Percentiles rank a stretch among this genome's conserved stretches.
Conservation (phyloP, 768 basidiomycete genomes). For the Suillus ampliporus region DNA sequence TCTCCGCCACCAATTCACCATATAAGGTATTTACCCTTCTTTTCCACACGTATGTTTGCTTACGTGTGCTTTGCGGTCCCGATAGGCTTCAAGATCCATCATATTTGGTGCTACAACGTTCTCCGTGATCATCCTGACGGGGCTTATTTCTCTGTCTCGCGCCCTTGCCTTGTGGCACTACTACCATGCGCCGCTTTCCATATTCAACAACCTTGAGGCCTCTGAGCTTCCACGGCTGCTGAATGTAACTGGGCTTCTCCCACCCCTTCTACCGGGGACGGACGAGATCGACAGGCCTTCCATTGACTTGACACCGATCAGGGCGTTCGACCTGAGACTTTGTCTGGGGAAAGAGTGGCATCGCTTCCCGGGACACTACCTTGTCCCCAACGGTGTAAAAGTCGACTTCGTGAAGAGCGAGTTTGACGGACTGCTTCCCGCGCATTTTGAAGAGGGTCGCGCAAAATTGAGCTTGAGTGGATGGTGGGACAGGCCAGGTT, state of each 20-base stretch:
- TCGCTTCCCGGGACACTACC: constrained; percentile 89
- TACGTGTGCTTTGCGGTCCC: neutral
- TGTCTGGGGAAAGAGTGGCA: constrained; percentile 98
- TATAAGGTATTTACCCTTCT: constrained; percentile 65
- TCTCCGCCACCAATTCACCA: constrained; percentile 80
- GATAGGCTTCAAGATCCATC: constrained; percentile 75
- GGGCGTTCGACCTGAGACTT: constrained; percentile 71
- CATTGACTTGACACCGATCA: constrained; percentile 72
- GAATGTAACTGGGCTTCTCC: constrained; percentile 69
- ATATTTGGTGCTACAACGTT: constrained; percentile 82
- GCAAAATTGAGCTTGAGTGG: neutral
- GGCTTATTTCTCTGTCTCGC: constrained; percentile 77
- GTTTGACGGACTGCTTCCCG: constrained; percentile 88
- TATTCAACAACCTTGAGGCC: constrained; percentile 73
- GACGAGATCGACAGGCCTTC: constrained; percentile 52
- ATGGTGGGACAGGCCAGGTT: constrained; percentile 56
- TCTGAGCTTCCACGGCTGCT: constrained; percentile 84
- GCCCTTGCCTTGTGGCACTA: constrained; percentile 85
- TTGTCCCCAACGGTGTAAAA: constrained; percentile 81
- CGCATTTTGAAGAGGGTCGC: constrained; percentile 62
- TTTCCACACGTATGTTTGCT: neutral
- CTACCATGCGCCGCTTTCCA: constrained; percentile 86
- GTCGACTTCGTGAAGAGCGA: constrained; percentile 93
- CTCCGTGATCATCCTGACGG: constrained; percentile 66
- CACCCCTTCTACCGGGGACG: constrained; percentile 45